Conservation (phyloP, 139 green algal genomes). For the Astrephomene gubernaculifera region DNA sequence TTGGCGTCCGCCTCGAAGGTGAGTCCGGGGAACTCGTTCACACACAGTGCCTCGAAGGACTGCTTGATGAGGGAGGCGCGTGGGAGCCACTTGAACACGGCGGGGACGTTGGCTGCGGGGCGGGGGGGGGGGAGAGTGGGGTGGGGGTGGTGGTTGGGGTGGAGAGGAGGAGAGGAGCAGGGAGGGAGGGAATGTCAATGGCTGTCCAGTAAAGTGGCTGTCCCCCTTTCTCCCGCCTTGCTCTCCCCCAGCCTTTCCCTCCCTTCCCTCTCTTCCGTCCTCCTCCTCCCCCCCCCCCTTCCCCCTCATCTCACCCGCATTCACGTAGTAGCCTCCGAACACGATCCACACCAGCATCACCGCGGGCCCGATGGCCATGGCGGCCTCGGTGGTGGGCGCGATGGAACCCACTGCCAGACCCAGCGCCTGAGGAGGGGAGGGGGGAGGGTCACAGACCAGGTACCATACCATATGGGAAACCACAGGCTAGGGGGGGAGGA, state of each 20-base stretch:
- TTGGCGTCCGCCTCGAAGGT: constrained; percentile 51
- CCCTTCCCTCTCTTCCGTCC: neutral
- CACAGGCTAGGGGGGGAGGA: no score
- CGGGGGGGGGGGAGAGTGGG: neutral
- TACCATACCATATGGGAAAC: no score
- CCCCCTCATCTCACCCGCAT: constrained; percentile 49
- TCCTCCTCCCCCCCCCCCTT: neutral
- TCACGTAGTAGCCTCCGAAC: constrained; percentile 94
- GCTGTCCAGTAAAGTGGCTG: no score
- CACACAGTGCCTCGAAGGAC: constrained; percentile 74
- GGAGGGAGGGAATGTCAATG: neutral
- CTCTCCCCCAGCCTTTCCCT: neutral
- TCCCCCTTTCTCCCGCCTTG: no score
- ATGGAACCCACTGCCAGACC: constrained; percentile 87
- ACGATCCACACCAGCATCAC: constrained; percentile 96
- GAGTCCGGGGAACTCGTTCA: constrained; percentile 93
- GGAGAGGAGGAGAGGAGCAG: neutral
- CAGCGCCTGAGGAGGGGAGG: constrained; percentile 68
- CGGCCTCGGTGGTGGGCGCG: constrained; percentile 84
- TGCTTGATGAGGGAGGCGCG: constrained; percentile 85
- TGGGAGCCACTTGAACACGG: constrained; percentile 82
- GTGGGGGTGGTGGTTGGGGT: neutral
- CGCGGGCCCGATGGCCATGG: constrained; percentile 91
- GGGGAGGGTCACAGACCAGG: no score
- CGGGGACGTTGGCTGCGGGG: constrained; percentile 65